These are phyloP conservation scores for Trebouxia gelatinosa DNA, from an alignment of 163 green algal genomes.

Conservation along the genomic window DNA sequence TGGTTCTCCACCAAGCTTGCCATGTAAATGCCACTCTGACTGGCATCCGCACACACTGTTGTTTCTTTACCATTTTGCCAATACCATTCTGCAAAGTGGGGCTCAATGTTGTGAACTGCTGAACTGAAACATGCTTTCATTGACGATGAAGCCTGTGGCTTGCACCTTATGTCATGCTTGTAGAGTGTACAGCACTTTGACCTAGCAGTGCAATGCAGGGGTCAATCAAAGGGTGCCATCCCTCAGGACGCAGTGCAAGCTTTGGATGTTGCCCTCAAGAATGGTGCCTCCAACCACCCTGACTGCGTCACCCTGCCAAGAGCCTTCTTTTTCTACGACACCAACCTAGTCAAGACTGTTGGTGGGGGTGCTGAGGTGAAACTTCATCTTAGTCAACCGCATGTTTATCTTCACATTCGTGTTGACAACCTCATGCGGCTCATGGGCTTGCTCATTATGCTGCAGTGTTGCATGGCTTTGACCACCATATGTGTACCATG, in stretches of 20 bases:
- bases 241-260: conserved; percentile 55
- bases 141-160: neutral
- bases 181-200: neutral
- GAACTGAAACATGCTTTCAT: neutral
- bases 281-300: conserved; percentile 38
- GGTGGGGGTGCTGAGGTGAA: conserved; percentile 37
- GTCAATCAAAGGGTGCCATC: conserved; percentile 25
- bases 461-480: too few species aligned
- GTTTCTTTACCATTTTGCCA: neutral
- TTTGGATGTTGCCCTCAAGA: conserved; percentile 58
- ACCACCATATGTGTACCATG: too few species aligned
- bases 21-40: too few species aligned
- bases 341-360: conserved; percentile 23
- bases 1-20: too few species aligned
- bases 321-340: conserved; percentile 56
- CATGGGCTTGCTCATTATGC: too few species aligned
- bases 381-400: too few species aligned
- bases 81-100: neutral
- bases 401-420: too few species aligned
- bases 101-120: neutral
- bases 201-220: conserved; percentile 19
- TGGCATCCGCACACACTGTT: neutral
- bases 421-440: neutral
- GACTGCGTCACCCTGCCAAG: conserved; percentile 43
- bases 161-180: neutral